Conservation (phyloP, 345 rosid genomes). For the Linum usitatissimum region DNA sequence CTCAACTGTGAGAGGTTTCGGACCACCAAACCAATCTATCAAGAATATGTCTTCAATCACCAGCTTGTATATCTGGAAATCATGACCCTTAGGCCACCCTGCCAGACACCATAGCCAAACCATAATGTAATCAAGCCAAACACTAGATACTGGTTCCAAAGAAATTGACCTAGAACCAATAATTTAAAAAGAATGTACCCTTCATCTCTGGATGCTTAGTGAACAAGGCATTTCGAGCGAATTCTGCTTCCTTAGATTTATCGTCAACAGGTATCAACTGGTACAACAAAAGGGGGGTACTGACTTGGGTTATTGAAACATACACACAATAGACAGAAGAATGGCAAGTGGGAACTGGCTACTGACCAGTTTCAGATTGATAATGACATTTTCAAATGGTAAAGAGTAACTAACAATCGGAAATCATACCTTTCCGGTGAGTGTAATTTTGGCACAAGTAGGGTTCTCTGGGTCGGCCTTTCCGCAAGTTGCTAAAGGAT, state of each 20-base stretch:
- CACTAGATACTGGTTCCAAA: not conserved
- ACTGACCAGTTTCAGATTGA: not conserved
- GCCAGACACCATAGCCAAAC: constrained; percentile 10
- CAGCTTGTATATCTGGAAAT: constrained; percentile 61
- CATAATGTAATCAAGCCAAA: constrained; percentile 1
- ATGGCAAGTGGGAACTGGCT: not conserved
- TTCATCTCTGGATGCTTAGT: constrained; percentile 85
- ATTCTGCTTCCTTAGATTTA: constrained; percentile 47
- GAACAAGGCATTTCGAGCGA: constrained; percentile 50
- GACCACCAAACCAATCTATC: constrained; percentile 91
- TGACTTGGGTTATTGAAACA: constrained; percentile 1
- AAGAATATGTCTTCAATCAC: constrained; percentile 61
- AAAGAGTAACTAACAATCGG: not conserved
- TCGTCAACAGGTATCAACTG: constrained; percentile 43
- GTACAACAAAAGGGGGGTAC: constrained; percentile 8
- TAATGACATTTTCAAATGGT: no score
- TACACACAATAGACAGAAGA: not conserved
- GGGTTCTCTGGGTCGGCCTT: constrained; percentile 83
- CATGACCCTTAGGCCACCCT: constrained; percentile 83
- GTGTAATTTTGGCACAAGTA: constrained; percentile 75
- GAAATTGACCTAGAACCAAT: not conserved
- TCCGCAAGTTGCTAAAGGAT: constrained; percentile 85
- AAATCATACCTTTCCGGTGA: constrained; percentile 65
- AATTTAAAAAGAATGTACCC: constrained; percentile 29
- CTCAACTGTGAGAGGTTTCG: constrained; percentile 66